These are phyloP conservation scores for Panaeolus cyanescens DNA, from an alignment of 768 basidiomycete species.

Conservation along the genomic window DNA sequence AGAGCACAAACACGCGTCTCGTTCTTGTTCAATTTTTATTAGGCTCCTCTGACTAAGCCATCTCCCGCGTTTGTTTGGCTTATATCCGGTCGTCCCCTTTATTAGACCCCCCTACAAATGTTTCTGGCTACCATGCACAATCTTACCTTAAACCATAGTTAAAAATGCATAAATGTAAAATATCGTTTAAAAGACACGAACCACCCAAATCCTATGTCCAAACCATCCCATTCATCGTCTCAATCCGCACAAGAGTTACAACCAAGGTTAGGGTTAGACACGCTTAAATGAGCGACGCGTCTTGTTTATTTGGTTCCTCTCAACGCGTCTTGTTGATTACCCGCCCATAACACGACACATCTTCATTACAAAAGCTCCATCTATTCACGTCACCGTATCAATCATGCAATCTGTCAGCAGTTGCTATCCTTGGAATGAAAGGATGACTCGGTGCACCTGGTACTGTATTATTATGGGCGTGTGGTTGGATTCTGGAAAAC, in stretches of 20 bases:
- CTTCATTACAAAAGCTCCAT: not conserved
- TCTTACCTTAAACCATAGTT: not conserved
- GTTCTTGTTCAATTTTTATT: conserved; percentile 25
- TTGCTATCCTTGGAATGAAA: no score
- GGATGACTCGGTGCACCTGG: no score
- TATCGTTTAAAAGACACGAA: not conserved
- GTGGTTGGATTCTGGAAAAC: no score
- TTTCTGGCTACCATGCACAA: no score
- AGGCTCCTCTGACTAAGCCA: conserved; percentile 30
- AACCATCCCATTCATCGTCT: not conserved
- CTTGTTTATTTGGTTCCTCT: not conserved
- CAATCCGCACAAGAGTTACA: not conserved
- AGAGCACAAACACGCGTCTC: conserved; percentile 26
- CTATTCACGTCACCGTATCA: not conserved
- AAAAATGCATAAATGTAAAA: not conserved
- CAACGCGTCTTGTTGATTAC: conserved; percentile 1
- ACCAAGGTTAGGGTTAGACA: conserved; percentile 22
- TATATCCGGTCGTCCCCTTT: not conserved
- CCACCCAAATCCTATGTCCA: not conserved
- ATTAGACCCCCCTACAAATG: not conserved
- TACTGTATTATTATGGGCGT: no score
- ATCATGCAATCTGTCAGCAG: not conserved
- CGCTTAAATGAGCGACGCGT: conserved; percentile 2
- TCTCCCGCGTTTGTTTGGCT: conserved; percentile 1
- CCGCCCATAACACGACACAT: not conserved